These are phyloP conservation scores for Aspergillus hortae DNA, from an alignment of 2,329 filamentous ascomycete genomes.

Conservation along the genomic window DNA sequence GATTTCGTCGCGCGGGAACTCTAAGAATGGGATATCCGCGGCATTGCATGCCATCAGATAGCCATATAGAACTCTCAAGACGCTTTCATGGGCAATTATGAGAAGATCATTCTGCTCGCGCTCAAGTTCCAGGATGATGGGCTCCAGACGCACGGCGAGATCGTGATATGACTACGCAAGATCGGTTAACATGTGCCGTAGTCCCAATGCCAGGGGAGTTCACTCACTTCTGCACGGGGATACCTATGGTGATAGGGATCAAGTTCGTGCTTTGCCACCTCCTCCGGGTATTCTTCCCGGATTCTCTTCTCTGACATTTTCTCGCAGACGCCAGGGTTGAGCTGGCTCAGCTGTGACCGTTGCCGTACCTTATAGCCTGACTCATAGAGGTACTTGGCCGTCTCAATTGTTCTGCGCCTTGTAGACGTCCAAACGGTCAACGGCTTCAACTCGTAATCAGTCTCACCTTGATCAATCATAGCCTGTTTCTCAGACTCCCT, in stretches of 20 bases:
- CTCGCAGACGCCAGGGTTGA: slow-evolving; percentile 95
- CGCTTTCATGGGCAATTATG: slow-evolving; percentile 96
- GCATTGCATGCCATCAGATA: slow-evolving; percentile 99
- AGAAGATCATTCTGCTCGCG: slow-evolving; percentile 96
- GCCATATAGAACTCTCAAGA: slow-evolving; percentile 93
- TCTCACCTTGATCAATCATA: slow-evolving; percentile 64
- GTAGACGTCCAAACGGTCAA: slow-evolving; percentile 95
- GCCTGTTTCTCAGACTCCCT: slow-evolving; percentile 75
- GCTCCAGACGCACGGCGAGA: slow-evolving; percentile 93
- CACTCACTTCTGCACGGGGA: slow-evolving; percentile 78
- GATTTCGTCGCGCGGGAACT: slow-evolving; percentile 94
- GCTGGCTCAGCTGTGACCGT: slow-evolving; percentile 91
- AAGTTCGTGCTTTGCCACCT: slow-evolving; percentile 85
- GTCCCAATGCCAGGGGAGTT: neutral
- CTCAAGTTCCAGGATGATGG: slow-evolving; percentile 95
- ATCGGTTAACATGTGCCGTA: slow-evolving; percentile 1
- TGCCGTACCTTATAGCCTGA: slow-evolving; percentile 83
- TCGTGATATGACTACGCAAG: slow-evolving; percentile 83
- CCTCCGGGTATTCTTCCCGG: slow-evolving; percentile 77
- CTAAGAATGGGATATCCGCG: slow-evolving; percentile 85
- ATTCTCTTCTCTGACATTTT: slow-evolving; percentile 84
- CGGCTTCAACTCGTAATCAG: slow-evolving; percentile 67
- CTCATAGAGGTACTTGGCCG: slow-evolving; percentile 73
- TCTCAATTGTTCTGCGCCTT: slow-evolving; percentile 83
- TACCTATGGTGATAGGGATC: slow-evolving; percentile 98